Evolutionary conservation across 192 early-diverging fungal species (phyloP), one percentile per base, ranked within the genome.

Genomic region (Thoreauomyces humboldtii): DNA sequence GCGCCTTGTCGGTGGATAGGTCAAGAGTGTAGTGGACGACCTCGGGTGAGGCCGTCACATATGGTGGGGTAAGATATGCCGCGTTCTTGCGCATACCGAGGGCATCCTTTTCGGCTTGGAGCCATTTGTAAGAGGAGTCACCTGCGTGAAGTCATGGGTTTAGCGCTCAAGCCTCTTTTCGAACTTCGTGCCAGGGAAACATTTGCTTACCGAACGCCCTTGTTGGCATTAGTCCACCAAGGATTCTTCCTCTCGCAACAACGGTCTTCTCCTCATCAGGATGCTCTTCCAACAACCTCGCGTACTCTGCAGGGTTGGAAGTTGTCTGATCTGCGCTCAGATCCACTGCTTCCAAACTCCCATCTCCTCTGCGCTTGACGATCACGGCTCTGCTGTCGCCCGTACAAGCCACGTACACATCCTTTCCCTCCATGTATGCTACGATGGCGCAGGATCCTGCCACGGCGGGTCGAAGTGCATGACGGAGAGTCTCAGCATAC

Each of bases 191-290:
- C 19, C 44, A 12, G 25, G 4, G 44, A 3, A 46, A 2, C 4
- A 17, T 14, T 24, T 4, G 17, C 75, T 63, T 51, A 76, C 78
- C 81, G 70, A 83, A 80, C 4, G 78, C 78, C 7, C 81, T 47
- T 1, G 81, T 78, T 1, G 81, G 81, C 78, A 78, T 77, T 58
- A 83, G 47, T 12, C 81, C 76, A 19, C 81, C 81, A 1, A 83
- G 53, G 1, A 83, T 71, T 5, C 81, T 48, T n/a, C 78, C 78
- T 19, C 74, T 38, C 1, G 60, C 50, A 48, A 80, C 43, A 9
- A 80, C 75, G 21, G 74, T 80, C n/a, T 76, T 64, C 9, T 65
- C 48, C 46, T 80, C 75, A 12, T 71, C 73, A 1, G 81, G 81
- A 60, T 83, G 81, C 63, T 83, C 81, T n/a, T 80, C 76, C 41